Evolutionary conservation across 2,329 filamentous ascomycete species (phyloP).

Genomic region (Leptographium galeiforme): DNA sequence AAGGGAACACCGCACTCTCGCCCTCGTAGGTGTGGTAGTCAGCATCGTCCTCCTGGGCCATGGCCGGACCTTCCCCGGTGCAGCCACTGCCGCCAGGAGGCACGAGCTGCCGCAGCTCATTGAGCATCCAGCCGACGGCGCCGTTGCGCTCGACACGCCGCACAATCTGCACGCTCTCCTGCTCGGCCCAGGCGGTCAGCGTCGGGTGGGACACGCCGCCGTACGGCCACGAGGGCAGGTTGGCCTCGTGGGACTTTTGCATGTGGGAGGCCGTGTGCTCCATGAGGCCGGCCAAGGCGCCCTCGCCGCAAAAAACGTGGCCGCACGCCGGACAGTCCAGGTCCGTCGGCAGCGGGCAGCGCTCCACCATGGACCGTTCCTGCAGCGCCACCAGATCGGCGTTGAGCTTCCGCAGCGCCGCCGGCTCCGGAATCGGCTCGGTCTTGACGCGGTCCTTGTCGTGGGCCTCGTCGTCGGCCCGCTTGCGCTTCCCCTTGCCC

Average conservation of each 20-base stretch:
- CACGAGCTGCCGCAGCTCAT: background rate
- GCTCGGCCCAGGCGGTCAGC: conserved; percentile 25
- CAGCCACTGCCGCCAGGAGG: background rate
- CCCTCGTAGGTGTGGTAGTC: no score
- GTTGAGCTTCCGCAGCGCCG: conserved; percentile 26
- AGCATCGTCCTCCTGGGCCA: no score
- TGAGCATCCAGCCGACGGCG: background rate
- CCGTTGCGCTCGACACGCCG: background rate
- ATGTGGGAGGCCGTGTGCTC: conserved; percentile 77
- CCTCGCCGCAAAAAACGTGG: conserved; percentile 41
- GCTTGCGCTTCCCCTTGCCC: background rate
- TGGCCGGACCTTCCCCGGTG: no score
- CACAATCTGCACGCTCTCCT: conserved; percentile 15
- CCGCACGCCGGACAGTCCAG: conserved; percentile 54
- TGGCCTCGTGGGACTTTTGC: conserved; percentile 31
- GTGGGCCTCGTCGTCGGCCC: background rate
- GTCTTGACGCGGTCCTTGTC: no score
- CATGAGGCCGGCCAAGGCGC: conserved; percentile 70
- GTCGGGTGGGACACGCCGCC: conserved; percentile 21
- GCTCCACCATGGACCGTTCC: conserved; percentile 40
- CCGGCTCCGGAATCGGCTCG: background rate
- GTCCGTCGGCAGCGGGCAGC: conserved; percentile 45
- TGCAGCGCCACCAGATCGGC: conserved; percentile 42
- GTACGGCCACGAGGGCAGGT: conserved; percentile 12
- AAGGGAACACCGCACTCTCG: no score